Base-by-base conservation (phyloP, 164 flowering plant genomes). In the Tinospora cordifolia region DNA sequence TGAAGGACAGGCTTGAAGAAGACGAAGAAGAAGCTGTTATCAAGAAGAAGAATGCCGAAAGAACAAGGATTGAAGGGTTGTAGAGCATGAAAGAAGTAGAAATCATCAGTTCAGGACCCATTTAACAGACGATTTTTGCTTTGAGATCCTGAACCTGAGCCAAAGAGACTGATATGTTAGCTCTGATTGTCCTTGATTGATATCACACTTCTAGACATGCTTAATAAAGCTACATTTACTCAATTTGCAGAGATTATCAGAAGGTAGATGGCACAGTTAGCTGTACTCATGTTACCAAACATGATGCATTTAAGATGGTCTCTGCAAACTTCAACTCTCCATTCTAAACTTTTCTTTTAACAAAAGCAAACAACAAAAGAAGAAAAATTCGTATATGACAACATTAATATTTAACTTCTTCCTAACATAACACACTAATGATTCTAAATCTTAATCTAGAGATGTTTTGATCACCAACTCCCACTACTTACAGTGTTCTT, bases 1-100 rank as follows among this genome's bases (percentile, higher is more conserved):
- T 75, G 63, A 84, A 78, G 46, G 85, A 79, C 24, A 72, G 58
- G 21, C 65, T 54, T 10, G 81, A 74, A 41, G 75, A 70, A 27
- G 75, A 70, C 38, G 74, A 71, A 74, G 75, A 26, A 65, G 81
- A 26, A 15, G 73, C 62, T 65, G 68, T 44, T 46, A 73, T 2
- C 69, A 27, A 47, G 57, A 74, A 78, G 34, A 75, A 8, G 11
- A 30, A 44, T 24, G 40, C 10, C 12, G 63, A 39, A 40, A 39
- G 11, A 34, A 40, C 11, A 40, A 68, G 49, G 17, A 46, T 22
- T 1, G 54, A 24, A 40, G 67, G 22, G 25, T 63, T 71, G 74
- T 58, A 57, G n/a, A 44, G 21, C 17, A 34, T 34, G 24, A 69
- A 2, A 27, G 5, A 27, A 25, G 76, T 17, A 62, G 63, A 39